Evolutionary conservation across 805 yeast species (phyloP), one percentile per base, ranked within the genome.

Genomic region (Yarrowia keelungensis): DNA sequence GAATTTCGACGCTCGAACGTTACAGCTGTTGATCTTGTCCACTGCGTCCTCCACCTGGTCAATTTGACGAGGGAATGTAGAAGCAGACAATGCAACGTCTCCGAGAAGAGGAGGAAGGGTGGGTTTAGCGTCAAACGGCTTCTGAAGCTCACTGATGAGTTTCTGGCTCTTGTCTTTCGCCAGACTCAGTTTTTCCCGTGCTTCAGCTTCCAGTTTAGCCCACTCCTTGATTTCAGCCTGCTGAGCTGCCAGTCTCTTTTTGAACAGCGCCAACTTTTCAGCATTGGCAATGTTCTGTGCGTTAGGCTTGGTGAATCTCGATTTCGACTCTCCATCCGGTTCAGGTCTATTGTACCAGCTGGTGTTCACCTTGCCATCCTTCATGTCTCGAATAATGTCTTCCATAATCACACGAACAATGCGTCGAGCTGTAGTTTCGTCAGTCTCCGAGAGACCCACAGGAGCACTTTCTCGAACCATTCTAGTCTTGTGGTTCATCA

Each of bases 401-500:
- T 87, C 88, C 74, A 86, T 84, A 50, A 90, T 87, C 3, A 86
- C 86, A 69, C 85, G 83, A 22, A 92, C 89, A 46, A 88, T 72
- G 45, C 56, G 69, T 38, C 68, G 22, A 3, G 75, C 74, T n/a
- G 75, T 74, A 47, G 62, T 71, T 41, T 68, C 75, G 43, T 65
- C 75, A 69, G 71, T 72, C 72, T 69, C 77, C 71, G 72, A 71
- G 73, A 49, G 70, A 69, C 66, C 72, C 69, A 46, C 71, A 70
- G 70, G 54, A 59, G 70, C 46, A 78, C 79, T 19, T 72, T 75
- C 51, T 84, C 71, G 43, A 81, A 80, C 72, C 88, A 81, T 70
- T 84, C 85, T 41, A 86, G 81, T 71, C 90, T 62, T 62, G 47
- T 49, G 56, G 32, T 62, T 62, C 56, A 47, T 12, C 54, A 47